phyloP scores from a whole-genome alignment of 2,329 filamentous ascomycete species.

The Whalleya microplaca region DNA sequence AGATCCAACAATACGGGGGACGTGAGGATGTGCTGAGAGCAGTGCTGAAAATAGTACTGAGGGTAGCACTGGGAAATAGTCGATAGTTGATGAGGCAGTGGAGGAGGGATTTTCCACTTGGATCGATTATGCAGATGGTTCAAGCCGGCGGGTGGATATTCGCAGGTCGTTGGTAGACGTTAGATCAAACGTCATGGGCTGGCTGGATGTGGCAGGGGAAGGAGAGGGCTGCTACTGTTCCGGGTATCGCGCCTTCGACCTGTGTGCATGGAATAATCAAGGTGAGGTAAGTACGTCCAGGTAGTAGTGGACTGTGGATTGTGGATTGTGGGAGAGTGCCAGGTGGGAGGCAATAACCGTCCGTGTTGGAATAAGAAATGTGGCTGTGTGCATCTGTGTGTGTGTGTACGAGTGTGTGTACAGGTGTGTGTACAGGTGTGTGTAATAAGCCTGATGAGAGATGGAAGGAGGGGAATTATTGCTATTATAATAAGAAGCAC shows the following conservation, averaged over 20 bases:
- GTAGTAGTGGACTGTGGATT: no score
- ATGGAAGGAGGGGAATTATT: no score
- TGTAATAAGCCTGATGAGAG: no score
- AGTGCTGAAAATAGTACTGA: constrained; percentile 7
- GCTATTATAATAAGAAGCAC: no score
- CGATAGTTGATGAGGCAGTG: not conserved
- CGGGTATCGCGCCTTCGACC: constrained; percentile 12
- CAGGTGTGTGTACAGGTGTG: no score
- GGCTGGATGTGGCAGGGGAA: not conserved
- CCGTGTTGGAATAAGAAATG: no score
- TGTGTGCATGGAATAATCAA: constrained; percentile 12
- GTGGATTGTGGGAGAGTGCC: no score
- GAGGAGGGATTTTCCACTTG: not conserved
- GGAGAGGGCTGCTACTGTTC: constrained; percentile 9
- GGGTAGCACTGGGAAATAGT: not conserved
- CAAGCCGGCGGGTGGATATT: not conserved
- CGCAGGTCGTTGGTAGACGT: constrained; percentile 13
- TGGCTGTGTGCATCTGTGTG: no score
- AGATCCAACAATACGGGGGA: constrained; percentile 1
- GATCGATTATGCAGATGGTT: not conserved
- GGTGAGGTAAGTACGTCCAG: no score
- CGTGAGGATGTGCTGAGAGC: not conserved
- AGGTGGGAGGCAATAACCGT: not conserved
- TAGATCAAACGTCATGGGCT: constrained; percentile 23
- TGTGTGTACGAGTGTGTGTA: no score